phyloP scores from a whole-genome alignment of 805 yeast genomes.

The Kazachstania kunashirensis region DNA sequence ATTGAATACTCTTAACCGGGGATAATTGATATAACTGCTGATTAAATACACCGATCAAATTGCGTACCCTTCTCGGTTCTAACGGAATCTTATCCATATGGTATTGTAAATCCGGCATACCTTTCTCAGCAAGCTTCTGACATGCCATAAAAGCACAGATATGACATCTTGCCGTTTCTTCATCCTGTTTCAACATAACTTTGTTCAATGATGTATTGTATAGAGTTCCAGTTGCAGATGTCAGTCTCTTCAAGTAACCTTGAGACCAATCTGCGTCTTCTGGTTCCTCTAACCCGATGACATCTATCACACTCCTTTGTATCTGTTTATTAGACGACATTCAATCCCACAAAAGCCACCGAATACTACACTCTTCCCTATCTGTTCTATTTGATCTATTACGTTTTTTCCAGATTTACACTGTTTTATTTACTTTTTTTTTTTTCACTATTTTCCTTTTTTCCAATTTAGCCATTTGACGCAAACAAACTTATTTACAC shows the following conservation, averaged over 20 bases:
- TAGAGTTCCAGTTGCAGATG: conserved; percentile 27
- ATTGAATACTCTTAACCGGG: conserved; percentile 21
- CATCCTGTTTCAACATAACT: conserved; percentile 40
- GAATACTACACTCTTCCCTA: too few relatives aligned
- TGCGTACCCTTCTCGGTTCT: conserved; percentile 35
- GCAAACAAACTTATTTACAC: too few relatives aligned
- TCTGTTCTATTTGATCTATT: background rate
- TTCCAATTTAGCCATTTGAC: too few relatives aligned
- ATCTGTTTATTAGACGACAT: conserved; percentile 21
- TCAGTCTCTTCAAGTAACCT: conserved; percentile 21
- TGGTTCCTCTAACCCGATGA: conserved; percentile 15
- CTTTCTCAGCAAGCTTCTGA: conserved; percentile 36
- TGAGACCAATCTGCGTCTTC: conserved; percentile 20
- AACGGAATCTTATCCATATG: conserved; percentile 46
- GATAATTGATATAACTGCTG: conserved; percentile 31
- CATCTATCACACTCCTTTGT: conserved; percentile 22
- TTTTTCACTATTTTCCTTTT: too few relatives aligned
- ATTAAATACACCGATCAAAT: conserved; percentile 39
- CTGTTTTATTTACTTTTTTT: too few relatives aligned
- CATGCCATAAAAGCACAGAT: conserved; percentile 56
- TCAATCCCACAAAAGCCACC: too few relatives aligned
- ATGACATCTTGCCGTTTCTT: conserved; percentile 59
- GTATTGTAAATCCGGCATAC: conserved; percentile 40
- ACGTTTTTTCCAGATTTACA: too few relatives aligned
- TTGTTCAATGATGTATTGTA: conserved; percentile 45